Evolutionary conservation across 2,329 filamentous ascomycete species (phyloP).

Genomic region (Cadophora luteo-olivacea): DNA sequence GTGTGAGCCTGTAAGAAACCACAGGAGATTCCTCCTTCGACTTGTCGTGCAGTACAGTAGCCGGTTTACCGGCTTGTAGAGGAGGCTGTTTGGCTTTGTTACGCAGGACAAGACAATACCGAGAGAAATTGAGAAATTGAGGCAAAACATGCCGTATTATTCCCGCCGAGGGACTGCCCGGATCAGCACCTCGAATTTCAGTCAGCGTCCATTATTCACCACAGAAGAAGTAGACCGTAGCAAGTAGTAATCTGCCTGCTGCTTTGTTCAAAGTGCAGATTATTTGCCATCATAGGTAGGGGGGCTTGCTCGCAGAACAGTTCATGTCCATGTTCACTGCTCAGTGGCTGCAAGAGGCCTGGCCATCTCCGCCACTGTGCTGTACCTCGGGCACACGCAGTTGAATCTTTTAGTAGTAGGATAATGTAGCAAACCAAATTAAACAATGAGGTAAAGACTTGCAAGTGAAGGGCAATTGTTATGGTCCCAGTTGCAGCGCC

Average conservation of each 20-base stretch:
- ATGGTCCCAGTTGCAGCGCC: not conserved
- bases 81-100: constrained; percentile 8
- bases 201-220: not conserved
- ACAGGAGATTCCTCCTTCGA: not conserved
- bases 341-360: not conserved
- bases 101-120: constrained; percentile 7
- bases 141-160: constrained; percentile 13
- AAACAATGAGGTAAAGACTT: not conserved
- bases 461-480: not conserved
- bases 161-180: constrained; percentile 8
- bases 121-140: constrained; percentile 1
- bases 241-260: not conserved
- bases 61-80: not conserved
- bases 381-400: not conserved
- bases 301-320: not conserved
- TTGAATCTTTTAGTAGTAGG: not conserved
- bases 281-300: constrained; percentile 10
- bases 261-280: not conserved
- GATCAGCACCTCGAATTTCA: constrained; percentile 14
- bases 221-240: not conserved
- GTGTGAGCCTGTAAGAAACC: not conserved
- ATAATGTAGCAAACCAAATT: not conserved
- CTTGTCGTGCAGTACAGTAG: not conserved
- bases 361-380: not conserved
- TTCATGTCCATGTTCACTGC: not conserved